Conservation (phyloP, 2,329 filamentous ascomycete genomes). For the Fonsecaea nubica region DNA sequence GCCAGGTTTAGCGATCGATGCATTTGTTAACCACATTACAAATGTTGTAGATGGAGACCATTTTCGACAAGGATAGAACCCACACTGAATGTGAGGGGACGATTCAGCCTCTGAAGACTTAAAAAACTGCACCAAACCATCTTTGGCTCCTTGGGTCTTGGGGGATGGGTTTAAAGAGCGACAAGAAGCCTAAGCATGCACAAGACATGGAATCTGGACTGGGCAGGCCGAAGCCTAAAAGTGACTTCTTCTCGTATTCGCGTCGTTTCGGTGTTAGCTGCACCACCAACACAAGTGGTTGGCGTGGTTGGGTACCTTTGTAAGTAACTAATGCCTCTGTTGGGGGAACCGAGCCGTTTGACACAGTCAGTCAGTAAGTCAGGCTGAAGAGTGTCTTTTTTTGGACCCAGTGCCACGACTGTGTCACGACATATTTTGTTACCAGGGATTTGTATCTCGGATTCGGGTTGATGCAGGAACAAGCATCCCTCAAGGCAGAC, state of each 20-base stretch:
- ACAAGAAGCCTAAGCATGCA: background rate
- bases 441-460: too few species aligned
- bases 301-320: background rate
- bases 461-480: too few species aligned
- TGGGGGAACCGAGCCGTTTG: too few species aligned
- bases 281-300: background rate
- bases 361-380: too few species aligned
- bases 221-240: background rate
- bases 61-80: too few species aligned
- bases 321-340: too few species aligned
- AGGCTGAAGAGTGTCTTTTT: too few species aligned
- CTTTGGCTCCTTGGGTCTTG: background rate
- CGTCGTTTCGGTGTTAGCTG: background rate
- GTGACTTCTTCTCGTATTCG: background rate
- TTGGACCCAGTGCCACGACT: too few species aligned
- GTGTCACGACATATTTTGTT: too few species aligned
- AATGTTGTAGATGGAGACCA: too few species aligned
- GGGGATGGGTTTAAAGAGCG: background rate
- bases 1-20: background rate
- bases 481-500: too few species aligned
- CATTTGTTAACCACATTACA: too few species aligned
- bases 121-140: background rate
- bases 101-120: background rate
- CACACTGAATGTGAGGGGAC: background rate
- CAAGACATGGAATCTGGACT: background rate